phyloP scores from a whole-genome alignment of 192 early-diverging fungal species.

The Gigaspora rosea region DNA sequence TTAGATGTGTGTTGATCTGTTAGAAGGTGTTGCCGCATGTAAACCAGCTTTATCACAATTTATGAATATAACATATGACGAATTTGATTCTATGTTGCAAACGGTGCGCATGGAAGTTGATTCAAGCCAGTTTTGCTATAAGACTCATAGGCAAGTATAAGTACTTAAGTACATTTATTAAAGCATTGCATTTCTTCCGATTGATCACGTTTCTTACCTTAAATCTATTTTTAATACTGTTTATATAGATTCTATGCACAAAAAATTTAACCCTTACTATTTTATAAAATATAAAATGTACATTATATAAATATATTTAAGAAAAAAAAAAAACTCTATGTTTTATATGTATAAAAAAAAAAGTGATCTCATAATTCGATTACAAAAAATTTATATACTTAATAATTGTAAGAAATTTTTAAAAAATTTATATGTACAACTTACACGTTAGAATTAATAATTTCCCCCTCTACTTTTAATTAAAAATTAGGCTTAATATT shows the following conservation, averaged over 20 bases:
- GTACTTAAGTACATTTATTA: not conserved
- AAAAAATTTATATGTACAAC: too few relatives aligned
- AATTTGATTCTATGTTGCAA: constrained; percentile 17
- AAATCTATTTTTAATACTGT: not conserved
- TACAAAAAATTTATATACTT: too few relatives aligned
- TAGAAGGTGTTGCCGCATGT: not conserved
- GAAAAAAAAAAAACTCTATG: not conserved
- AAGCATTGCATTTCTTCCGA: not conserved
- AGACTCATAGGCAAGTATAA: not conserved
- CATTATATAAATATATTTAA: not conserved
- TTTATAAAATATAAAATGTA: too few relatives aligned
- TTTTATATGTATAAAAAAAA: too few relatives aligned
- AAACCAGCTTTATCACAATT: constrained; percentile 20
- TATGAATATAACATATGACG: not conserved
- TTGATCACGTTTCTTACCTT: not conserved
- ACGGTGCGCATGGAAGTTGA: not conserved
- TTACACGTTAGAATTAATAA: too few relatives aligned
- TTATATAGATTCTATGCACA: constrained; percentile 6
- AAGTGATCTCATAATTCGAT: too few relatives aligned
- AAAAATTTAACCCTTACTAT: constrained; percentile 2
- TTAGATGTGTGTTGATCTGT: not conserved
- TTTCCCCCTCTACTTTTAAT: too few relatives aligned
- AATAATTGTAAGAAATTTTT: too few relatives aligned
- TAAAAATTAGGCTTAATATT: too few relatives aligned
- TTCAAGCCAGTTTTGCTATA: not conserved